phyloP scores from a whole-genome alignment of 1,139 yeast genomes.

The Meyerozyma athensensis region DNA sequence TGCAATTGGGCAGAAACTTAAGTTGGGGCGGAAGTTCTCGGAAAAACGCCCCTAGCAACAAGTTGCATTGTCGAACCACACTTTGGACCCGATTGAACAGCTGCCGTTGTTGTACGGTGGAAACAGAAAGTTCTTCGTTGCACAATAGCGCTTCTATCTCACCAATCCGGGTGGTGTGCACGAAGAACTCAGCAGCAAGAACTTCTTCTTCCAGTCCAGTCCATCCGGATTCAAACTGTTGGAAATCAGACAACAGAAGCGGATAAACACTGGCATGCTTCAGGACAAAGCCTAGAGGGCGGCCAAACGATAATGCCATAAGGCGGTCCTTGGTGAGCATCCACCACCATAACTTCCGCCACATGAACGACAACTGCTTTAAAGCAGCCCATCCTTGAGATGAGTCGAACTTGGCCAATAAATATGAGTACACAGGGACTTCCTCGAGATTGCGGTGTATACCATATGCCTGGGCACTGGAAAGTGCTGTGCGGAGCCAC shows the following conservation, averaged over 20 bases:
- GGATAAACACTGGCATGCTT: conserved; percentile 5
- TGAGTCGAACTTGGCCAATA: conserved; percentile 2
- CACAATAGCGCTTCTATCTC: conserved; percentile 11
- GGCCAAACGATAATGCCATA: conserved; percentile 11
- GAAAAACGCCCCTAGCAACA: conserved; percentile 11
- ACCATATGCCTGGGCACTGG: conserved; percentile 10
- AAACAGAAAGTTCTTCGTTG: conserved; percentile 5
- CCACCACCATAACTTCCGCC: conserved; percentile 15
- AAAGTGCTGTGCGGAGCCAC: conserved; percentile 11
- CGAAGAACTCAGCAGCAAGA: conserved; percentile 9
- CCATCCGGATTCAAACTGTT: conserved; percentile 10
- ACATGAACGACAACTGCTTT: conserved; percentile 10
- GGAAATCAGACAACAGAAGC: conserved; percentile 9
- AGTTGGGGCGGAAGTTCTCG: conserved; percentile 9
- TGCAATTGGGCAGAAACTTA: conserved; percentile 8
- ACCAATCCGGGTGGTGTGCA: conserved; percentile 7
- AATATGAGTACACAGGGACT: conserved; percentile 4
- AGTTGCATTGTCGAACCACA: conserved; percentile 12
- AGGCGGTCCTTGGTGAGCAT: conserved; percentile 12
- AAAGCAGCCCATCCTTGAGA: conserved; percentile 3
- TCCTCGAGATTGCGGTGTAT: conserved; percentile 10
- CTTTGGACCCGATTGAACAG: conserved; percentile 6
- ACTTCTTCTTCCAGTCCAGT: conserved; percentile 6
- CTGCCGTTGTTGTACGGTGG: conserved; percentile 3
- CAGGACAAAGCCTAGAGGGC: conserved; percentile 9